Evolutionary conservation across 1,284 basidiomycete genomes (phyloP), one percentile per base, ranked within the genome.

Genomic region (Vanrija humicola): DNA sequence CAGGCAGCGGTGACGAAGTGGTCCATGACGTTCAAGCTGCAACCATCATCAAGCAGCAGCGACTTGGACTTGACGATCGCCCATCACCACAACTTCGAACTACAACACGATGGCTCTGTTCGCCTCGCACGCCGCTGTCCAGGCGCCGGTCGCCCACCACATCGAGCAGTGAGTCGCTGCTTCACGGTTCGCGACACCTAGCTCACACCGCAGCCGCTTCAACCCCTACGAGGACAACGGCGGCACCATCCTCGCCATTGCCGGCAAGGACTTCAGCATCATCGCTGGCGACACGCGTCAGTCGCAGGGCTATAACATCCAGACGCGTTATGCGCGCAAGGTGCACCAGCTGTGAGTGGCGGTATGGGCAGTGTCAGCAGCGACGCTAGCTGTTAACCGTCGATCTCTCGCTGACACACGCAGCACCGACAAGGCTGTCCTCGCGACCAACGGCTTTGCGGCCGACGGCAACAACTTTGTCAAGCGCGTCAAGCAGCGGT

Each of bases 381-480:
- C 28, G 10, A 34, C 8, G 29, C 9, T 12, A 6, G 28, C 28
- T 7, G 5, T 5, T 23, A 1, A 28, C 7, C n/a, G 16, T 10
- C 14, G 12, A 26, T 19, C 8, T 2, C 5, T 14, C 25, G 42
- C 48, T 55, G 52, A 52, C 23, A 47, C 28, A 12, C 58, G 18
- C 48, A 93, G 90, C 70, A 96, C 92, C n/a, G 89, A 93, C 77
- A 89, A 87, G 69, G 89, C 88, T 23, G 89, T 93, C 7, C 81
- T 97, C 42, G 91, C 93, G 29, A 90, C 94, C 38, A 95, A 94
- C 68, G 93, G 93, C 5, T 96, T 96, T 72, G 89, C 91, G 25
- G 93, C 92, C 46, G 93, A 97, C 74, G 91, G 90, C 29, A 93
- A 92, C 72, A 90, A 90, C 83, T 91, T 97, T 70, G 89, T 96